Conservation (phyloP, 1,284 basidiomycete species). For the Vanrija pseudolonga region DNA sequence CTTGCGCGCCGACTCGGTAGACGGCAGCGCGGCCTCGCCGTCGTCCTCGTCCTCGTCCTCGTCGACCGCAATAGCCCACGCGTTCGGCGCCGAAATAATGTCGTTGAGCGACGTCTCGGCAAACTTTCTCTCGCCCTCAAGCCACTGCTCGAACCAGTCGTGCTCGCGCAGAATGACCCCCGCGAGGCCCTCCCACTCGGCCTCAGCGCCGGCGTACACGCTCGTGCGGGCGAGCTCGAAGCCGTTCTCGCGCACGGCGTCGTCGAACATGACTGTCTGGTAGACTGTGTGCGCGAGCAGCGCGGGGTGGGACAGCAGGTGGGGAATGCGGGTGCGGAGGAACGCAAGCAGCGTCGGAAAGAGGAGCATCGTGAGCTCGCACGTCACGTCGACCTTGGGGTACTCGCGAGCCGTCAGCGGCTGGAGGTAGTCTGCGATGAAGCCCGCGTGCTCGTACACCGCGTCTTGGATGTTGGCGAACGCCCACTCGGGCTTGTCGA, state of each 20-base stretch:
- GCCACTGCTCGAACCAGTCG: slow-evolving; percentile 88
- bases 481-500: slow-evolving; percentile 99
- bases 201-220: slow-evolving; percentile 20
- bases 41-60: slow-evolving; percentile 57
- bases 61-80: slow-evolving; percentile 75
- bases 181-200: slow-evolving; percentile 69
- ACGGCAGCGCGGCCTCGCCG: slow-evolving; percentile 12
- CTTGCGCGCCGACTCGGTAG: slow-evolving; percentile 72
- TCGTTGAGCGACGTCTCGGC: slow-evolving; percentile 62
- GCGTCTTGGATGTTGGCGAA: slow-evolving; percentile 84
- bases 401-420: slow-evolving; percentile 63
- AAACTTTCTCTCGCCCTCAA: slow-evolving; percentile 82
- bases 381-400: slow-evolving; percentile 67
- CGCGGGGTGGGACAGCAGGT: slow-evolving; percentile 71
- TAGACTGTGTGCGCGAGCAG: slow-evolving; percentile 93
- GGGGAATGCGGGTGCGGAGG: slow-evolving; percentile 67
- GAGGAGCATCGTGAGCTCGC: slow-evolving; percentile 71
- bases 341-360: slow-evolving; percentile 68
- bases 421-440: slow-evolving; percentile 74
- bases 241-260: slow-evolving; percentile 69
- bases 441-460: slow-evolving; percentile 71
- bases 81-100: slow-evolving; percentile 73
- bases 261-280: slow-evolving; percentile 84
- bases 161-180: slow-evolving; percentile 74
- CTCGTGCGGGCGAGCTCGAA: slow-evolving; percentile 60